Conservation (phyloP, 805 yeast species). For the Limtongozyma cylindracea region DNA sequence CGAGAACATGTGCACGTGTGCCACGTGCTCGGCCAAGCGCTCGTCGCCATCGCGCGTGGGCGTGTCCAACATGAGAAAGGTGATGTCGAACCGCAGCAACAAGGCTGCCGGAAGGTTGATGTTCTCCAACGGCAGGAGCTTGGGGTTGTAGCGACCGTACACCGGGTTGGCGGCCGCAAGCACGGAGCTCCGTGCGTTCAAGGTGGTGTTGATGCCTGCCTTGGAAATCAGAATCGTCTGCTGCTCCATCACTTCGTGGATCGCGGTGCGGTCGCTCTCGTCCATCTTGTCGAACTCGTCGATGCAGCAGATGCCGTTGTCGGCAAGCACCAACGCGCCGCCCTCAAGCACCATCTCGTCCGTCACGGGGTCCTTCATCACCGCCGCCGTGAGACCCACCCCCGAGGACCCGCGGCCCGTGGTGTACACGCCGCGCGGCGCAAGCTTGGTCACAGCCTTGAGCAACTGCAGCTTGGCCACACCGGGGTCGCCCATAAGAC, state of each 20-base stretch:
- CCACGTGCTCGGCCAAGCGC: slow-evolving; percentile 76
- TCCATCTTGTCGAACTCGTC: slow-evolving; percentile 99
- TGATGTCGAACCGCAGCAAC: slow-evolving; percentile 78
- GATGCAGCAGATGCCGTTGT: slow-evolving; percentile 94
- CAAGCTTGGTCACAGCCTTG: slow-evolving; percentile 73
- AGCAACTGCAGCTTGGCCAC: slow-evolving; percentile 94
- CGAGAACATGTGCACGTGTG: slow-evolving; percentile 87
- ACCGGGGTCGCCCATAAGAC: slow-evolving; percentile 99
- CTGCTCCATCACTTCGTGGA: slow-evolving; percentile 98
- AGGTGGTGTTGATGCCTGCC: slow-evolving; percentile 91
- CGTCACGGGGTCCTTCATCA: slow-evolving; percentile 96
- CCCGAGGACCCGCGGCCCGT: slow-evolving; percentile 98
- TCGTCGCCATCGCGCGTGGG: slow-evolving; percentile 66
- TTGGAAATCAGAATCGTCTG: slow-evolving; percentile 93
- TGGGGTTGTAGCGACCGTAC: slow-evolving; percentile 83
- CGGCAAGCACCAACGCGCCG: slow-evolving; percentile 91
- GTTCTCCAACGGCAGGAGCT: slow-evolving; percentile 78
- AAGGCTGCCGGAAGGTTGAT: slow-evolving; percentile 93
- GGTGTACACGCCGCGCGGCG: slow-evolving; percentile 92
- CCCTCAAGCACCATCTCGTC: slow-evolving; percentile 98
- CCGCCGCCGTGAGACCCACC: slow-evolving; percentile 97
- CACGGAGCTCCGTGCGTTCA: slow-evolving; percentile 87
- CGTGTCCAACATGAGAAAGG: slow-evolving; percentile 67
- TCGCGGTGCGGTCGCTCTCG: slow-evolving; percentile 87
- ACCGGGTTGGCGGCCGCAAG: slow-evolving; percentile 98